These are phyloP conservation scores for Stagonosporopsis chrysanthemi DNA, from an alignment of 2,329 filamentous ascomycete genomes.

Conservation along the genomic window DNA sequence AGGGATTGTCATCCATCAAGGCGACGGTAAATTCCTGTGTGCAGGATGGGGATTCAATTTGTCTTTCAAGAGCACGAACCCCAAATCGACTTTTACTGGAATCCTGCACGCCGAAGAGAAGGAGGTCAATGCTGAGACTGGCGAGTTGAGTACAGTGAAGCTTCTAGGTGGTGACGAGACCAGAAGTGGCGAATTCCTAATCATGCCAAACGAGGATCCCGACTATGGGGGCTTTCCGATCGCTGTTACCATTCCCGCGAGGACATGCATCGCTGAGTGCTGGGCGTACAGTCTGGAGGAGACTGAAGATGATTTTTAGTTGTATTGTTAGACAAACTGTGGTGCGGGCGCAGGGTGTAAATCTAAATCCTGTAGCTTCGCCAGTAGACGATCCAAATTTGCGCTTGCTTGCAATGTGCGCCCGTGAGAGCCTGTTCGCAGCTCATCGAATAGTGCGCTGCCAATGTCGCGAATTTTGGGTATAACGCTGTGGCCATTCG, in stretches of 20 bases:
- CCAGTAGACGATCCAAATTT: slow-evolving; percentile 24
- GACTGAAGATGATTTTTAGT: slow-evolving; percentile 25
- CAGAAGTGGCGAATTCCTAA: slow-evolving; percentile 55
- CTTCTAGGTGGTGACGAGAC: slow-evolving; percentile 57
- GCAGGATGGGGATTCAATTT: slow-evolving; percentile 58
- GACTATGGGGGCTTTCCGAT: slow-evolving; percentile 66
- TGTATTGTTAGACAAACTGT: background rate
- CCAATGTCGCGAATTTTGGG: slow-evolving; percentile 33
- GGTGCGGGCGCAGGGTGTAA: slow-evolving; percentile 13
- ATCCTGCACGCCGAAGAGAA: slow-evolving; percentile 55
- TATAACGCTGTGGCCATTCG: slow-evolving; percentile 32
- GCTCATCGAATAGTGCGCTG: slow-evolving; percentile 26
- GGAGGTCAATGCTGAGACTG: slow-evolving; percentile 48
- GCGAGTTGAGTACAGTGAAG: slow-evolving; percentile 48
- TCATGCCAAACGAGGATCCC: slow-evolving; percentile 65
- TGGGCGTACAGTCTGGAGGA: slow-evolving; percentile 38
- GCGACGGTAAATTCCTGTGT: slow-evolving; percentile 52
- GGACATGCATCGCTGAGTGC: slow-evolving; percentile 47
- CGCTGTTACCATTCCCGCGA: slow-evolving; percentile 61
- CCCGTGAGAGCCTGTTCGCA: slow-evolving; percentile 24
- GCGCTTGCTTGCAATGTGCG: slow-evolving; percentile 25
- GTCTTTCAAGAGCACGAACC: slow-evolving; percentile 34
- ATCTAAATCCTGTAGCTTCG: slow-evolving; percentile 27
- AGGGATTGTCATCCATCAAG: slow-evolving; percentile 55
- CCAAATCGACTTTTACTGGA: slow-evolving; percentile 52